Percentiles rank a stretch among this genome's conserved stretches.
phyloP scores from a whole-genome alignment of 192 early-diverging fungal species.

The Entrophospora sp. region DNA sequence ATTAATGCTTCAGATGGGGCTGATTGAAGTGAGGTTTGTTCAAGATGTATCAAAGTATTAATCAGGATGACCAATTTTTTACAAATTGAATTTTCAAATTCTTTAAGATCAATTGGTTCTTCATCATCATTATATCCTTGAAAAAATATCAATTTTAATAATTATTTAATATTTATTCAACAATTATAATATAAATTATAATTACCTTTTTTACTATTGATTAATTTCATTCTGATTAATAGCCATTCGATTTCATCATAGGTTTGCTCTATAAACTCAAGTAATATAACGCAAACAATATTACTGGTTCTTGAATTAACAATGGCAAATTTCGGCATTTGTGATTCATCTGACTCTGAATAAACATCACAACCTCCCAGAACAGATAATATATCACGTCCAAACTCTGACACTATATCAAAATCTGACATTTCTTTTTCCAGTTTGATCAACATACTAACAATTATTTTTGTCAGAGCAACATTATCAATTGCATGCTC shows the following conservation, averaged over 20 bases:
- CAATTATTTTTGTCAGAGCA: conserved; percentile 26
- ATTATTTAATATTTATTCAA: too few species aligned
- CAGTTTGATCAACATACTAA: conserved; percentile 32
- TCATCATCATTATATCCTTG: not conserved
- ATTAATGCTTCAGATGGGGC: conserved; percentile 39
- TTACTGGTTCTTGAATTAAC: conserved; percentile 34
- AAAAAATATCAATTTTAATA: not conserved
- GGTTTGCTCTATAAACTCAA: conserved; percentile 35
- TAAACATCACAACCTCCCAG: conserved; percentile 22
- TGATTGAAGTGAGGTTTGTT: conserved; percentile 30
- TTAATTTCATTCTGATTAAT: conserved; percentile 27
- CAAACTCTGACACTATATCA: conserved; percentile 22
- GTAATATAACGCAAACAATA: conserved; percentile 25
- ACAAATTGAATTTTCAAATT: conserved; percentile 35
- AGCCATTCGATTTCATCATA: conserved; percentile 45
- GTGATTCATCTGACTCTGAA: conserved; percentile 18
- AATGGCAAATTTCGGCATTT: conserved; percentile 25
- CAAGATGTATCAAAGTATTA: conserved; percentile 31
- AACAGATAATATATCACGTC: conserved; percentile 22
- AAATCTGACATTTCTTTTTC: conserved; percentile 27
- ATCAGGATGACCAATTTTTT: conserved; percentile 31
- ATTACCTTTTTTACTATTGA: conserved; percentile 21
- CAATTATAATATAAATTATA: too few species aligned
- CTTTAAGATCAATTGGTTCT: not conserved
- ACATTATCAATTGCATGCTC: conserved; percentile 39